Percentiles rank a stretch among this genome's conserved stretches.
Conservation (phyloP, 306 rosid genomes). For the Vigna hirtella region DNA sequence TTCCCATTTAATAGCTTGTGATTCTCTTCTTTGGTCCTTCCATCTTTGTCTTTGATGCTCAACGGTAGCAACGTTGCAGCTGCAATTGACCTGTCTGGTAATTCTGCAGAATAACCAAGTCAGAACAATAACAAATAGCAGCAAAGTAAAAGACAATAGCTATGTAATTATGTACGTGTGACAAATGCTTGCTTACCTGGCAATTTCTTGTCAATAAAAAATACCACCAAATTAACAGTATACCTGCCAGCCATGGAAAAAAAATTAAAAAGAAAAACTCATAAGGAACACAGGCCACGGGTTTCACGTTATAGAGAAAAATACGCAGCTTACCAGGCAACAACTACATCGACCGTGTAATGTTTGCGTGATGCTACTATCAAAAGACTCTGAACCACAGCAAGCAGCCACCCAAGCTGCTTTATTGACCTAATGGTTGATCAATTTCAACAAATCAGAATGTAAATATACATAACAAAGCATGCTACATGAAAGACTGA, state of each 20-base stretch:
- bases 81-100: constrained; percentile 85
- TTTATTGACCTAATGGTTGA: constrained; percentile 65
- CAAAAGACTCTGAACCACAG: constrained; percentile 82
- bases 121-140: constrained; percentile 37
- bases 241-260: constrained; percentile 65
- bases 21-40: constrained; percentile 82
- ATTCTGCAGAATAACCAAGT: constrained; percentile 63
- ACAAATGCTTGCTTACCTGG: constrained; percentile 64
- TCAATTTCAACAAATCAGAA: constrained; percentile 44
- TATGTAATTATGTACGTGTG: neutral
- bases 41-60: constrained; percentile 77
- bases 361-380: constrained; percentile 98
- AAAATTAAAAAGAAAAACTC: constrained; percentile 10
- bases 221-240: constrained; percentile 94
- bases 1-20: constrained; percentile 93
- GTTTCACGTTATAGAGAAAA: neutral
- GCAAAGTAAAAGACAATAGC: constrained; percentile 30
- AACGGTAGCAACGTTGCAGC: constrained; percentile 68
- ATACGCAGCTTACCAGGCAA: constrained; percentile 77
- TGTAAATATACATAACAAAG: neutral
- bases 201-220: constrained; percentile 81
- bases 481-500: neutral
- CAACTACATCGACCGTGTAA: constrained; percentile 97
- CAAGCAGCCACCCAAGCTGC: constrained; percentile 90
- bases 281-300: neutral